Percentiles rank a stretch among this genome's conserved stretches.
Evolutionary conservation across 306 rosid species (phyloP).

Genomic region (Pterocarpus macrocarpus): DNA sequence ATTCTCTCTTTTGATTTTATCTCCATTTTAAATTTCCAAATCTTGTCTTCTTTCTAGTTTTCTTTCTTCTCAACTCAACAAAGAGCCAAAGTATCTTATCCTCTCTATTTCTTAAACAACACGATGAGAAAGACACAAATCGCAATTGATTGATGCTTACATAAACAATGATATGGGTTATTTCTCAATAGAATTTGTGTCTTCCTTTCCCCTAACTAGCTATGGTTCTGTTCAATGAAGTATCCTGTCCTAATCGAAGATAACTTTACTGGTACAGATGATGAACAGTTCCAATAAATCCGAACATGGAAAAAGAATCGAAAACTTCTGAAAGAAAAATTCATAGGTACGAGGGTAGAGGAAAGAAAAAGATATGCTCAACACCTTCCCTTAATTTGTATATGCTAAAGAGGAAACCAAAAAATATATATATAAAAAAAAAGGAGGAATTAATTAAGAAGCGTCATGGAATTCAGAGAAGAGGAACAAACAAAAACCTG

Average conservation of each 20-base stretch:
- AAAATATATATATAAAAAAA: not conserved
- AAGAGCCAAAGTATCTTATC: not conserved
- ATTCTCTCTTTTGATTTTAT: not conserved
- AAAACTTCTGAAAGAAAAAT: too few species aligned
- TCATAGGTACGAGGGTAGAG: too few species aligned
- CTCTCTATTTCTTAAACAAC: not conserved
- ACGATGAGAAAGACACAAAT: not conserved
- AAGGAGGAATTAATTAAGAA: too few species aligned
- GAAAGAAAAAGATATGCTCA: not conserved
- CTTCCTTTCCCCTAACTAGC: not conserved
- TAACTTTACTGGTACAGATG: not conserved
- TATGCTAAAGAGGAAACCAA: too few species aligned
- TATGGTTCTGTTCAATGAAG: not conserved
- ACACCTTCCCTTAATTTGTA: not conserved
- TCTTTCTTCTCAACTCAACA: too few species aligned
- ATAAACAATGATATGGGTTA: not conserved
- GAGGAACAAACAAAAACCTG: slow-evolving; percentile 62
- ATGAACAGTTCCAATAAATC: not conserved
- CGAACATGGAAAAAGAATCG: not conserved
- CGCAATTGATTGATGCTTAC: too few species aligned
- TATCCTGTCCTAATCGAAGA: not conserved
- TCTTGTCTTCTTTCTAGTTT: not conserved
- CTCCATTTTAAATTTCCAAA: not conserved
- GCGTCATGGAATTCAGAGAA: slow-evolving; percentile 23
- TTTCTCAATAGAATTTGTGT: not conserved